Percentiles rank a stretch among this genome's conserved stretches.
These are phyloP conservation scores for Trichomonascus vanleenenianus DNA, from an alignment of 805 yeast species.

Conservation along the genomic window DNA sequence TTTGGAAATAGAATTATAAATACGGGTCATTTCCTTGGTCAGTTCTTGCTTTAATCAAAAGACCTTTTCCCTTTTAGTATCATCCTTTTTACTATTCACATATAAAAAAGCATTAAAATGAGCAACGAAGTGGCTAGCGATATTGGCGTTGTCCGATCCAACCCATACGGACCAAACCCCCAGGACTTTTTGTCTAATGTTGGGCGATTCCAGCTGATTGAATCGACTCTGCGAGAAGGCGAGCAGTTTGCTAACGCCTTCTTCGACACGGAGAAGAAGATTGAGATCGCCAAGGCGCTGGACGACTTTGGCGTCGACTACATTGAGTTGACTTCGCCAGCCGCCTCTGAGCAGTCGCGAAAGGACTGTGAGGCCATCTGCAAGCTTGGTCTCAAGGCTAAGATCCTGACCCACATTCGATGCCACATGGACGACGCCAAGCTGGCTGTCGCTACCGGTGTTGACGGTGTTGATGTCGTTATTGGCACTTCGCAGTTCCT, in stretches of 20 bases:
- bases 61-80: not conserved
- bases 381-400: conserved; percentile 91
- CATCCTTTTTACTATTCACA: not conserved
- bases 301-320: conserved; percentile 98
- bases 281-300: conserved; percentile 92
- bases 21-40: no score
- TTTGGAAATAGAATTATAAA: no score
- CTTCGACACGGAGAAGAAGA: conserved; percentile 88
- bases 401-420: conserved; percentile 92
- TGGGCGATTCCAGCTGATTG: conserved; percentile 80
- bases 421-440: conserved; percentile 99
- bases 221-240: conserved; percentile 95
- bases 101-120: not conserved
- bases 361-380: conserved; percentile 96
- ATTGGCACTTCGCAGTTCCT: conserved; percentile 95
- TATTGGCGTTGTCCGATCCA: conserved; percentile 24
- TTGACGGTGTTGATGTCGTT: conserved; percentile 97
- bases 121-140: not conserved
- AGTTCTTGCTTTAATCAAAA: no score
- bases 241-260: conserved; percentile 98
- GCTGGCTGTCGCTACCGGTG: conserved; percentile 97
- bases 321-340: conserved; percentile 95
- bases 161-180: conserved; percentile 96
- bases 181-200: conserved; percentile 88
- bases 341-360: conserved; percentile 91